Base-by-base conservation (phyloP, 768 basidiomycete species). In the Agaricus subrufescens region DNA sequence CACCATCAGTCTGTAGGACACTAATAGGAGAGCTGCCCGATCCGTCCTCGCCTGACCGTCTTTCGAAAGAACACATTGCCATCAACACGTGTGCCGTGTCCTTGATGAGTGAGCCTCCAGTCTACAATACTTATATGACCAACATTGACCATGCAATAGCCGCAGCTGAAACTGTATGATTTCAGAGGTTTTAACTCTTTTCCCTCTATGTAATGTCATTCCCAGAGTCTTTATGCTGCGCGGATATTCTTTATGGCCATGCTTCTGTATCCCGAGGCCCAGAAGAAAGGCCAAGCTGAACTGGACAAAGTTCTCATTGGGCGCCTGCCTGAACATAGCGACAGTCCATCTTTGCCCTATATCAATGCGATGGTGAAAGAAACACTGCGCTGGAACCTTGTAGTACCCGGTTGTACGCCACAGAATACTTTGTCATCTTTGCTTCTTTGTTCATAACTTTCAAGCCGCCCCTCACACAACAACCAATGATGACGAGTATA, bases 401-500 rank as follows among this genome's bases (percentile, higher is more conserved):
- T 61, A 26, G 48, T 51, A 15, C 64, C 57, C 10, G 56, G 58
- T 9, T 67, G 70, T 65, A 58, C 23, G 27, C 52, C 12, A 15
- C 11, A 11, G 34, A 6, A 34, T 19, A 34, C 11, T 6, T 34
- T 34, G 2, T 34, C 7, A 1, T 34, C 7, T 2, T 6, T 4
- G 7, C 5, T 34, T 6, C 34, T 34, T 6, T 7, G 11, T 4
- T 34, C 8, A 34, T 34, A 11, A 34, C 26, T 39, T 3, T 31
- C 1, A 30, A 71, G 70, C 65, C 10, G 59, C 66, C 12, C 68
- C 67, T 4, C 73, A 73, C 43, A 61, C 65, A 12, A 58, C 61
- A 3, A 62, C 62, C 25, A 60, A 68, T 25, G 72, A 74, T 52
- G 76, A 75, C 46, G 56, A 71, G 15, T 76, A 77, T 58, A 61